Conservation (phyloP, 2,329 filamentous ascomycete genomes). For the Trichophyton benhamiae region DNA sequence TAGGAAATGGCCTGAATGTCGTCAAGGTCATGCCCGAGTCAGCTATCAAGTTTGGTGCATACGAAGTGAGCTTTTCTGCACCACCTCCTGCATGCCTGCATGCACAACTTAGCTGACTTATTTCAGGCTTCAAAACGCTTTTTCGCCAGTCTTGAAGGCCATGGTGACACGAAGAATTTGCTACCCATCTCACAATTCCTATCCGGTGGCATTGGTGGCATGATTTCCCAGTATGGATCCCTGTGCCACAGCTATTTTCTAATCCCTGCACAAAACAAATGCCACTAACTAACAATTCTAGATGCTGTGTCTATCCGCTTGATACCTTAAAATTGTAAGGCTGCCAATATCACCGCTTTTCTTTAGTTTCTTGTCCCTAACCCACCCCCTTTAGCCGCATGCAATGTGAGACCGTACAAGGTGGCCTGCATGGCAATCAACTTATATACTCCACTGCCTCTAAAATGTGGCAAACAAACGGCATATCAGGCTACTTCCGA, state of each 20-base stretch:
- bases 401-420: constrained; percentile 86
- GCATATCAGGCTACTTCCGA: constrained; percentile 68
- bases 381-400: constrained; percentile 47
- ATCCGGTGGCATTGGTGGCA: constrained; percentile 80
- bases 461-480: constrained; percentile 74
- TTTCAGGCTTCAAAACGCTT: constrained; percentile 67
- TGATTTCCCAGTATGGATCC: constrained; percentile 67
- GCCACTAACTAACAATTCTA: constrained; percentile 20
- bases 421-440: constrained; percentile 68
- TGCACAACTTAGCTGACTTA: not conserved
- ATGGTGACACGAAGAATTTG: constrained; percentile 67
- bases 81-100: not conserved
- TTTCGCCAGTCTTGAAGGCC: constrained; percentile 76
- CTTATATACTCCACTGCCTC: constrained; percentile 70
- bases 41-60: constrained; percentile 94
- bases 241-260: not conserved
- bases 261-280: not conserved
- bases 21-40: constrained; percentile 98
- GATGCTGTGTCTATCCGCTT: constrained; percentile 85
- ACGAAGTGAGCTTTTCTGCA: constrained; percentile 48
- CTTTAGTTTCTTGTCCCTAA: not conserved
- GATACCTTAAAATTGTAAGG: constrained; percentile 54
- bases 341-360: constrained; percentile 2
- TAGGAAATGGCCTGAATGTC: constrained; percentile 92
- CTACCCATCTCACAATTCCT: constrained; percentile 78